These are phyloP conservation scores for Baudoinia panamericana DNA, from an alignment of 495 filamentous ascomycete genomes.

Conservation along the genomic window DNA sequence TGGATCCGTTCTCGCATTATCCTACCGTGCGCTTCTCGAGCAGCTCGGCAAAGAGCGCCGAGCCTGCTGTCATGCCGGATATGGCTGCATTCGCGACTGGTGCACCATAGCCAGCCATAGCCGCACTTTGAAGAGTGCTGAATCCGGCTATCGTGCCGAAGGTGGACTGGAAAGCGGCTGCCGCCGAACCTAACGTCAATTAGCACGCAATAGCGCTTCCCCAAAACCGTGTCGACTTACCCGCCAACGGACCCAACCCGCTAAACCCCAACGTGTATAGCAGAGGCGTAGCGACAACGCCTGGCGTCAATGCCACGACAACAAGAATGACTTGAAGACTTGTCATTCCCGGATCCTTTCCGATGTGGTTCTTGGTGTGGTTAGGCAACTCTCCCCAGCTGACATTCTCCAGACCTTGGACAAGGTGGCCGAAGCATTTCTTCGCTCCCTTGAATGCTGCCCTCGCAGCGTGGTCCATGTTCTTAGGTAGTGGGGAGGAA, in stretches of 20 bases:
- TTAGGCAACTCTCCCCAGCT: background rate
- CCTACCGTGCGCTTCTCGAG: conserved; percentile 3
- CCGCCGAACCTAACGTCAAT: background rate
- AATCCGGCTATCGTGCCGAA: conserved; percentile 10
- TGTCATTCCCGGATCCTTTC: background rate
- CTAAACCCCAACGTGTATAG: conserved; percentile 2
- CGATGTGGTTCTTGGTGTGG: conserved; percentile 1
- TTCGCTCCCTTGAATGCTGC: background rate
- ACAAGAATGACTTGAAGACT: conserved; percentile 2
- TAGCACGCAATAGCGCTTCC: background rate
- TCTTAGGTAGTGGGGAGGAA: no score
- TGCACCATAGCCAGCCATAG: conserved; percentile 14
- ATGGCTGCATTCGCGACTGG: conserved; percentile 10
- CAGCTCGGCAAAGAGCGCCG: conserved; percentile 3
- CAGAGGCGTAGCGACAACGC: background rate
- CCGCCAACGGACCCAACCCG: conserved; percentile 2
- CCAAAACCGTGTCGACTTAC: background rate
- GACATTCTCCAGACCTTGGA: background rate
- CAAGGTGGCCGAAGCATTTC: background rate
- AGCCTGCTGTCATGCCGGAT: background rate
- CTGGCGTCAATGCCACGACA: background rate
- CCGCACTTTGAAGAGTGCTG: conserved; percentile 16
- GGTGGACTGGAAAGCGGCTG: conserved; percentile 2
- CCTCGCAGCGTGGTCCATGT: background rate
- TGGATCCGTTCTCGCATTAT: no score